These are phyloP conservation scores for Picochlorum costavermella DNA, from an alignment of 139 green algal genomes.

Conservation along the genomic window DNA sequence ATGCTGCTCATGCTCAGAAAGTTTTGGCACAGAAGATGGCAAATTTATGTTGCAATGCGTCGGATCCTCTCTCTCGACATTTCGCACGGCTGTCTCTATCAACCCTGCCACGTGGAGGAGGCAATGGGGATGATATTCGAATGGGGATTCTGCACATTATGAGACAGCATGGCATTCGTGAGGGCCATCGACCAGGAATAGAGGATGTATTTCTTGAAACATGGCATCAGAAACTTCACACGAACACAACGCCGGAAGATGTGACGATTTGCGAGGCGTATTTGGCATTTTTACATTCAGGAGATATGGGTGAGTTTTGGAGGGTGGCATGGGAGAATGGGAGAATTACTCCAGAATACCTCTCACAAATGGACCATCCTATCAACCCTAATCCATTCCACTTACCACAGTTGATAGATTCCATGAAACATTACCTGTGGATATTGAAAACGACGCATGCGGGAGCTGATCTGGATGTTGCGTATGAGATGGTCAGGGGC, in stretches of 20 bases:
- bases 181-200: constrained; percentile 74
- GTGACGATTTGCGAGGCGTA: constrained; percentile 96
- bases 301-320: constrained; percentile 48
- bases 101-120: constrained; percentile 72
- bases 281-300: constrained; percentile 68
- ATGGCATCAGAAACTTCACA: constrained; percentile 98
- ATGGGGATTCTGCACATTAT: constrained; percentile 88
- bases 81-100: constrained; percentile 60
- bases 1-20: constrained; percentile 85
- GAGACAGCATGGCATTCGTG: constrained; percentile 75
- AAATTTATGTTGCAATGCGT: constrained; percentile 30
- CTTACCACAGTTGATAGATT: constrained; percentile 78
- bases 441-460: constrained; percentile 78
- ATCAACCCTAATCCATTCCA: constrained; percentile 60
- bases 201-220: constrained; percentile 83
- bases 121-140: constrained; percentile 43
- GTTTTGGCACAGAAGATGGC: constrained; percentile 55
- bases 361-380: constrained; percentile 57
- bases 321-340: constrained; percentile 65
- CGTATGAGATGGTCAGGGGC: constrained; percentile 61
- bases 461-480: constrained; percentile 70
- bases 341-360: constrained; percentile 52
- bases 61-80: constrained; percentile 43
- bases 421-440: constrained; percentile 82
- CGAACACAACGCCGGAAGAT: constrained; percentile 98